These are phyloP conservation scores for Phytophthora crassamura DNA, from an alignment of 352 stramenopile genomes.

Conservation along the genomic window DNA sequence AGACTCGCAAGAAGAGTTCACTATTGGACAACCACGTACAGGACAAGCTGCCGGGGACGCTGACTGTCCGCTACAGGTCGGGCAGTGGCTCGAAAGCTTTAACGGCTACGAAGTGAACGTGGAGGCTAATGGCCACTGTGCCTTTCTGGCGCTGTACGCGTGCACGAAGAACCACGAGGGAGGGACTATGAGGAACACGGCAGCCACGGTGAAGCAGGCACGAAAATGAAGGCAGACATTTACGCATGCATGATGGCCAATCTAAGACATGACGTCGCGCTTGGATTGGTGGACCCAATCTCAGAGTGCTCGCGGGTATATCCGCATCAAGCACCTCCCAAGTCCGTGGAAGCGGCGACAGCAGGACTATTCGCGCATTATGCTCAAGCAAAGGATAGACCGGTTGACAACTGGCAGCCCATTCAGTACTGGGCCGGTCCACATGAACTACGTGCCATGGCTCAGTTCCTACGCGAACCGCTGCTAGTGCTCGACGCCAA, in stretches of 20 bases:
- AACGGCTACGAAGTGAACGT: background rate
- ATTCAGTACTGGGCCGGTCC: constrained; percentile 1
- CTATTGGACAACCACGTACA: background rate
- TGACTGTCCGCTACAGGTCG: constrained; percentile 1
- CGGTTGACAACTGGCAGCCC: too few relatives aligned
- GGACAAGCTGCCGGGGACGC: background rate
- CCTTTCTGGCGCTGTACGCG: background rate
- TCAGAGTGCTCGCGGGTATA: background rate
- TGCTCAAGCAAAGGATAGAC: too few relatives aligned
- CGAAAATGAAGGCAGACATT: background rate
- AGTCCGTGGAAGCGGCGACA: background rate
- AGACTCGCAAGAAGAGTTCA: constrained; percentile 6
- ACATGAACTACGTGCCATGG: constrained; percentile 10
- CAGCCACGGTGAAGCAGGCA: background rate
- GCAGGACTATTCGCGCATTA: constrained; percentile 2
- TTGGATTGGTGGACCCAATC: constrained; percentile 2
- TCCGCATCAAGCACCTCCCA: background rate
- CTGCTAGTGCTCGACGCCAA: constrained; percentile 9
- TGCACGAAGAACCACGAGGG: background rate
- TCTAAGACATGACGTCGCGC: background rate
- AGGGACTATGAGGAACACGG: background rate
- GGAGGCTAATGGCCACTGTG: background rate
- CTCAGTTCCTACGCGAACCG: constrained; percentile 4
- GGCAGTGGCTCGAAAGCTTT: constrained; percentile 7
- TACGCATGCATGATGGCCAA: constrained; percentile 12